A percentile compares a stretch with the other conserved stretches of the same genome.
Evolutionary conservation across 2,329 filamentous ascomycete genomes (phyloP).

Genomic region (Verticillium nonalfalfae): DNA sequence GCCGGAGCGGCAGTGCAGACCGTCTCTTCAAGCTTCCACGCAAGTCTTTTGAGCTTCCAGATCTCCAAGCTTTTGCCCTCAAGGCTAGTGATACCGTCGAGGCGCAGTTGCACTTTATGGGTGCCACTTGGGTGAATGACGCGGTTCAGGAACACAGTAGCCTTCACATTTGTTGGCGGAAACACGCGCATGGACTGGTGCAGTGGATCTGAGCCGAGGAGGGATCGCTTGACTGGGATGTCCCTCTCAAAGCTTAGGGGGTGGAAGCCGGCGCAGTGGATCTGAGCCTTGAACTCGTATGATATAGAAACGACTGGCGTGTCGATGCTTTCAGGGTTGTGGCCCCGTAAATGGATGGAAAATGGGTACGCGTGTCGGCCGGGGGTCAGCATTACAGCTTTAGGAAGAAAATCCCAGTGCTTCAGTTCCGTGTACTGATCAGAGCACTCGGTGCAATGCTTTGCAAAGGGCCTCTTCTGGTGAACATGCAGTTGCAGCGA

Average conservation of each 20-base stretch:
- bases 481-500: constrained; percentile 62
- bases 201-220: constrained; percentile 66
- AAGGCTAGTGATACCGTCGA: constrained; percentile 78
- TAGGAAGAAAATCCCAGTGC: constrained; percentile 69
- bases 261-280: constrained; percentile 44
- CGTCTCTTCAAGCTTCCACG: constrained; percentile 88
- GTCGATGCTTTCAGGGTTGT: constrained; percentile 79
- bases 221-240: constrained; percentile 71
- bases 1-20: constrained; percentile 72
- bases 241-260: constrained; percentile 48
- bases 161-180: constrained; percentile 89
- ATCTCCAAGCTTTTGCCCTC: constrained; percentile 65
- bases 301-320: constrained; percentile 67
- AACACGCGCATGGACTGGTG: constrained; percentile 95
- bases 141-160: constrained; percentile 72
- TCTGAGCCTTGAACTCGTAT: constrained; percentile 70
- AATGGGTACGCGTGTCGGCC: constrained; percentile 77
- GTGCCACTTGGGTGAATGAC: constrained; percentile 81
- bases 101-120: constrained; percentile 71
- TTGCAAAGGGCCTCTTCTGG: constrained; percentile 76
- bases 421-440: constrained; percentile 67
- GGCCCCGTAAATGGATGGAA: constrained; percentile 76
- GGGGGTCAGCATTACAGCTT: constrained; percentile 42
- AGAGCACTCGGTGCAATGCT: constrained; percentile 72
- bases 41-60: constrained; percentile 87